Percentiles rank a stretch among this genome's conserved stretches.
Conservation (phyloP, 495 filamentous ascomycete species). For the Lophiotrema nucula region DNA sequence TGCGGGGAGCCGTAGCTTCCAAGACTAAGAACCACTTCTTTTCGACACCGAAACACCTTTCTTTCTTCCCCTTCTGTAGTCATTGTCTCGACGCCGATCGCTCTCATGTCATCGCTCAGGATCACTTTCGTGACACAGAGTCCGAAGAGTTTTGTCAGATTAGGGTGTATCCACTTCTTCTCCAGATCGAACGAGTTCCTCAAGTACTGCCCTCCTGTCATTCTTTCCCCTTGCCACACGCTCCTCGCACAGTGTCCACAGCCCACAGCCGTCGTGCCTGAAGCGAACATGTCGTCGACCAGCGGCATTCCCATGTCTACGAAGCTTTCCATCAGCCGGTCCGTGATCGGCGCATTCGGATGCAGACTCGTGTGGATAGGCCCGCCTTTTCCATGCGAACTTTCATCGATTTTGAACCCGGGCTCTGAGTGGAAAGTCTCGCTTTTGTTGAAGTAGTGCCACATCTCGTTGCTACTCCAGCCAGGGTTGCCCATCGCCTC, state of each 20-base stretch:
- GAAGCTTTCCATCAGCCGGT: slow-evolving; percentile 3
- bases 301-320: not conserved
- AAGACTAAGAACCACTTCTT: slow-evolving; percentile 16
- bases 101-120: not conserved
- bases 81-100: not conserved
- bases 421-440: slow-evolving; percentile 57
- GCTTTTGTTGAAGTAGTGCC: slow-evolving; percentile 57
- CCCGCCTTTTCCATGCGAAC: slow-evolving; percentile 43
- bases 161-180: not conserved
- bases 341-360: slow-evolving; percentile 1
- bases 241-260: slow-evolving; percentile 8
- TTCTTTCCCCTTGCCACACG: not conserved
- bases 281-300: slow-evolving; percentile 2
- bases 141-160: slow-evolving; percentile 2
- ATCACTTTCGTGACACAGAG: not conserved
- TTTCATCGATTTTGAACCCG: slow-evolving; percentile 29
- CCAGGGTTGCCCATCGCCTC: slow-evolving; percentile 37
- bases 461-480: slow-evolving; percentile 46
- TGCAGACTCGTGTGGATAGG: slow-evolving; percentile 2
- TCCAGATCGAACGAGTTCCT: not conserved
- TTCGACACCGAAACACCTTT: not conserved
- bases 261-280: slow-evolving; percentile 34
- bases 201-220: not conserved
- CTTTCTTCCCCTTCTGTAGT: not conserved
- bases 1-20: slow-evolving; percentile 4